Conservation (phyloP, 352 stramenopile genomes). For the Pythium volutum region DNA sequence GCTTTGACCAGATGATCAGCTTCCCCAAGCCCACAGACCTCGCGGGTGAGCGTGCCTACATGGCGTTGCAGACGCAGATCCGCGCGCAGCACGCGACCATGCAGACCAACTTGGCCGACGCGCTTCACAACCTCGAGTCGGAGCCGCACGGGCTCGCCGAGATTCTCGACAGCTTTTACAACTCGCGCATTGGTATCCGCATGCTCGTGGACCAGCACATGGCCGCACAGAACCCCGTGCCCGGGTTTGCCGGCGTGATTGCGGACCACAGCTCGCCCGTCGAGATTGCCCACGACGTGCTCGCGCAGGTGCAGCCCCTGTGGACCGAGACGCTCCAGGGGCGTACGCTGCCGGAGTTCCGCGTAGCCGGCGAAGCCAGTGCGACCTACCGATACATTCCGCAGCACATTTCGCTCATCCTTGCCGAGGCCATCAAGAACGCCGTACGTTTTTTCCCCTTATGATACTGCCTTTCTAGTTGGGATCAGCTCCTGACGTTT, state of each 20-base stretch:
- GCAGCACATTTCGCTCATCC: slow-evolving; percentile 80
- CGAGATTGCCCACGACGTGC: slow-evolving; percentile 54
- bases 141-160: slow-evolving; percentile 51
- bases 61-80: slow-evolving; percentile 56
- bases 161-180: slow-evolving; percentile 83
- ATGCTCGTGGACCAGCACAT: slow-evolving; percentile 84
- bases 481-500: too few species aligned
- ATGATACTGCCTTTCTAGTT: too few species aligned
- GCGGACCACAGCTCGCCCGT: slow-evolving; percentile 64
- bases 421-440: slow-evolving; percentile 81
- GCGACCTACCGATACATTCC: slow-evolving; percentile 79
- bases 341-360: slow-evolving; percentile 53
- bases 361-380: slow-evolving; percentile 42
- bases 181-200: slow-evolving; percentile 78
- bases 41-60: slow-evolving; percentile 50
- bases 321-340: slow-evolving; percentile 52
- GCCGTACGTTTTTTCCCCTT: too few species aligned
- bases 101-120: slow-evolving; percentile 66
- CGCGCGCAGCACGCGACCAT: slow-evolving; percentile 64
- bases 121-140: slow-evolving; percentile 51
- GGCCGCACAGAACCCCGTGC: slow-evolving; percentile 49
- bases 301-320: slow-evolving; percentile 48
- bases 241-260: slow-evolving; percentile 64
- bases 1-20: slow-evolving; percentile 68
- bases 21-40: slow-evolving; percentile 55